A percentile compares a stretch with the other conserved stretches of the same genome.
Evolutionary conservation across 257 asterid species (phyloP).

Genomic region (Echium plantagineum): DNA sequence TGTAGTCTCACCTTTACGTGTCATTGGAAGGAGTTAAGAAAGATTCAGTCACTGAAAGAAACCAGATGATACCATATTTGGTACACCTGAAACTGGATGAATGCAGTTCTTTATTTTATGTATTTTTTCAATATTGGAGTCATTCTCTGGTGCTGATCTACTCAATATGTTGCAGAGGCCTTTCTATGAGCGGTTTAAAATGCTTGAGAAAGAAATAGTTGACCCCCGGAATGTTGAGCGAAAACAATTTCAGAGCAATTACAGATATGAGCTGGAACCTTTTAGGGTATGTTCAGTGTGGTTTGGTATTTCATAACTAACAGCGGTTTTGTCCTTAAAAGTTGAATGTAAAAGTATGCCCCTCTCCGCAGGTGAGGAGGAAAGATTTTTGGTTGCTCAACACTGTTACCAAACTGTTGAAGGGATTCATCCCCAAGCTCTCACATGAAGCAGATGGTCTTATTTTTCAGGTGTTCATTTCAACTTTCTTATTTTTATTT

Average conservation of each 20-base stretch:
- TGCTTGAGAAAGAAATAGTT: conserved; percentile 91
- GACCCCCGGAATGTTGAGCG: conserved; percentile 80
- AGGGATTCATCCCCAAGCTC: conserved; percentile 83
- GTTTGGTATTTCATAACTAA: background rate
- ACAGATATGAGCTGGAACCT: conserved; percentile 88
- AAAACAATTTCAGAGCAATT: conserved; percentile 48
- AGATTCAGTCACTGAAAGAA: background rate
- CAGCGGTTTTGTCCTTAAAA: conserved; percentile 2
- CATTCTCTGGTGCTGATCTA: conserved; percentile 3
- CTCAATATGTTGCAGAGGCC: conserved; percentile 49
- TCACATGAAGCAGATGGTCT: conserved; percentile 98
- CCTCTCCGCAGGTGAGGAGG: conserved; percentile 73
- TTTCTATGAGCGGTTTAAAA: conserved; percentile 86
- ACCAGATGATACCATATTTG: background rate
- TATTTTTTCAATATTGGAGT: background rate
- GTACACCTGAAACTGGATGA: background rate
- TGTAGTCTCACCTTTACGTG: too few relatives aligned
- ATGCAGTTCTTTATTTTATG: background rate
- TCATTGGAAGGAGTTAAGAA: background rate
- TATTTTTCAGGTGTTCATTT: conserved; percentile 66
- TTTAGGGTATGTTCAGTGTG: conserved; percentile 54
- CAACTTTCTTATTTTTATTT: background rate
- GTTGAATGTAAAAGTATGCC: conserved; percentile 16
- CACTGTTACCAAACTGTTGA: conserved; percentile 72
- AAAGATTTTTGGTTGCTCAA: conserved; percentile 96